Evolutionary conservation across 2,329 filamentous ascomycete species (phyloP), one percentile per base, ranked within the genome.

Genomic region (Akanthomyces uredinophilus): DNA sequence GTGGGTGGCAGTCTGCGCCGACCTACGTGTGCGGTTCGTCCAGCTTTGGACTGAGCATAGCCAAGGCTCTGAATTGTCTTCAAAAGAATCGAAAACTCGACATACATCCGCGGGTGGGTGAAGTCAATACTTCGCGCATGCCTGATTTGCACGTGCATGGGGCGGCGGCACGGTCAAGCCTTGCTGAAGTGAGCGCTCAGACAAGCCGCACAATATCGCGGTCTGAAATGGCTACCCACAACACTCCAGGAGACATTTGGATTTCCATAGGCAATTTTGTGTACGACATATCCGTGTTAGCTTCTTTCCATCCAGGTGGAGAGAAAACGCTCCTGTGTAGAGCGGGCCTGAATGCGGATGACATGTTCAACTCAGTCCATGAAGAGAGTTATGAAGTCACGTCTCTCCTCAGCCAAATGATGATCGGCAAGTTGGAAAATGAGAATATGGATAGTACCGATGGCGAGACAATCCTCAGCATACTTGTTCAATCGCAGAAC

Each of bases 361-460:
- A 46, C 54, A 57, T 57, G 54, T 57, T 47, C 27, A 24, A 57
- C 29, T 57, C 54, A 6, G 54, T 57, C 5, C 53, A 56, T 3
- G 13, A 32, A 18, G 53, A 41, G 16, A 56, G 53, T 10, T 20
- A 32, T 46, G 53, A 56, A 22, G 41, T 56, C 24, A 14, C 16
- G n/a, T 46, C 53, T 11, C 53, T 56, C n/a, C 53, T 56, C 13
- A 27, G 39, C 2, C 39, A 39, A 3, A 46, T 56, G 53, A 41
- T 41, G 7, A 56, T 56, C 11, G 53, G 53, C 3, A 18, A 13
- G 18, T 11, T 46, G 22, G 41, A n/a, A 27, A 32, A 5, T 10
- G 41, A 53, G 20, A 10, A 53, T 4, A 16, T 16, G 4, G 13
- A 3, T 4, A 29, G n/a, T 18, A n/a, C 5, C 39, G 24, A 46